Conservation (phyloP, 768 basidiomycete species). For the Kwoniella botswanensis region DNA sequence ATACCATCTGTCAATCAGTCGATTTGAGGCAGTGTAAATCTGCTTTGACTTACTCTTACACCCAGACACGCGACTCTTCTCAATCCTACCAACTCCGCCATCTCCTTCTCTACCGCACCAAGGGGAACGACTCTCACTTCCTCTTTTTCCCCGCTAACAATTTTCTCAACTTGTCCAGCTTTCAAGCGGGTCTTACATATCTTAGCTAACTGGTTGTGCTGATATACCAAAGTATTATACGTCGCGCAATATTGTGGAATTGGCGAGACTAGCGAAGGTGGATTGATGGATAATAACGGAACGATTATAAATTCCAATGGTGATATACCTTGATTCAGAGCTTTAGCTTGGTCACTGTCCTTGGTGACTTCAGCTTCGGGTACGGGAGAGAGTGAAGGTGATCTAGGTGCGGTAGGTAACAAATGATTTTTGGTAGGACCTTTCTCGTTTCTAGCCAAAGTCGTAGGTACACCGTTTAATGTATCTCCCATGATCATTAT, state of each 20-base stretch:
- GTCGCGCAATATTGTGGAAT: slow-evolving; percentile 54
- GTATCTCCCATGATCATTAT: slow-evolving; percentile 41
- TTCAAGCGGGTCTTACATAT: slow-evolving; percentile 26
- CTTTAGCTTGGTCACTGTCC: background rate
- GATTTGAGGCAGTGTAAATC: background rate
- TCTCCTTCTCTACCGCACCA: slow-evolving; percentile 46
- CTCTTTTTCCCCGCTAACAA: slow-evolving; percentile 33
- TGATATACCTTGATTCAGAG: background rate
- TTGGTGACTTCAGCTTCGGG: background rate
- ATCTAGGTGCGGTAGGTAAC: slow-evolving; percentile 29
- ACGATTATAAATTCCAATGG: slow-evolving; percentile 47
- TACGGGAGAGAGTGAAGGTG: slow-evolving; percentile 16
- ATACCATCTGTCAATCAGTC: background rate
- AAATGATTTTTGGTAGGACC: background rate
- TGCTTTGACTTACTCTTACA: slow-evolving; percentile 43
- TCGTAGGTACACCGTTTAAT: slow-evolving; percentile 20
- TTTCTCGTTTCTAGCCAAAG: background rate
- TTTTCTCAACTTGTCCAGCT: slow-evolving; percentile 9
- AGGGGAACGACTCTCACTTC: slow-evolving; percentile 53
- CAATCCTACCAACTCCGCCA: slow-evolving; percentile 50
- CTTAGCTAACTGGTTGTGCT: slow-evolving; percentile 40
- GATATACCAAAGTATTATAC: slow-evolving; percentile 53
- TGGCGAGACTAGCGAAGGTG: slow-evolving; percentile 46
- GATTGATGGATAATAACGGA: slow-evolving; percentile 50
- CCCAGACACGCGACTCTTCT: slow-evolving; percentile 51